Conservation (phyloP, 2,329 filamentous ascomycete species). For the Malbranchea zuffiana region DNA sequence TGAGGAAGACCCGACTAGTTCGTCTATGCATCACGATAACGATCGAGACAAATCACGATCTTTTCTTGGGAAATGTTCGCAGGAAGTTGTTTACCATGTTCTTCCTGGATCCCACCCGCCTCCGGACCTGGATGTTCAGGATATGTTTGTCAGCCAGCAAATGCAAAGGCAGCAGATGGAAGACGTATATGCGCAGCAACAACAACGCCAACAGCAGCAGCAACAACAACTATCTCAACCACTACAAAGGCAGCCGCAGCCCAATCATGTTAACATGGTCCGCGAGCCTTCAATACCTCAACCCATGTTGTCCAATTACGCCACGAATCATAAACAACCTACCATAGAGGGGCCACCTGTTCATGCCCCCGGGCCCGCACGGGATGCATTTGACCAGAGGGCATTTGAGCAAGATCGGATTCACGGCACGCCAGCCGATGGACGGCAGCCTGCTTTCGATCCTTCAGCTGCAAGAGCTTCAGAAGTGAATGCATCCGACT, state of each 20-base stretch:
- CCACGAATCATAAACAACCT: conserved; percentile 31
- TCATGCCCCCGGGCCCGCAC: conserved; percentile 26
- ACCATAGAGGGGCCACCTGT: not conserved
- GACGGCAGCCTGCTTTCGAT: conserved; percentile 6
- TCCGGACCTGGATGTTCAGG: conserved; percentile 38
- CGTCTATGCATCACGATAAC: conserved; percentile 46
- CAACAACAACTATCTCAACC: conserved; percentile 19
- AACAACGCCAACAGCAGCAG: conserved; percentile 35
- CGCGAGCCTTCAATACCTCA: conserved; percentile 50
- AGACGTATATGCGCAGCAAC: conserved; percentile 44
- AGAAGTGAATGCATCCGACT: conserved; percentile 31
- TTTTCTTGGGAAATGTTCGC: conserved; percentile 55
- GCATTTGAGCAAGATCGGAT: conserved; percentile 33
- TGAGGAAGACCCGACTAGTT: conserved; percentile 32
- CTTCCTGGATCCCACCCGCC: conserved; percentile 53
- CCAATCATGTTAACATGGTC: conserved; percentile 37
- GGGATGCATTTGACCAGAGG: conserved; percentile 34
- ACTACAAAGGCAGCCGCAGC: conserved; percentile 40
- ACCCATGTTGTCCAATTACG: conserved; percentile 41
- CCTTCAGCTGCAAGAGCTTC: not conserved
- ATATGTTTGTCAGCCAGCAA: conserved; percentile 36
- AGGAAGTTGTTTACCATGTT: conserved; percentile 58
- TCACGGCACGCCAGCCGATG: conserved; percentile 44
- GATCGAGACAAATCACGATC: conserved; percentile 52
- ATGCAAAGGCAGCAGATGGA: conserved; percentile 33